These are phyloP conservation scores for Penicillium italicum DNA, from an alignment of 2,329 filamentous ascomycete genomes.

Conservation along the genomic window DNA sequence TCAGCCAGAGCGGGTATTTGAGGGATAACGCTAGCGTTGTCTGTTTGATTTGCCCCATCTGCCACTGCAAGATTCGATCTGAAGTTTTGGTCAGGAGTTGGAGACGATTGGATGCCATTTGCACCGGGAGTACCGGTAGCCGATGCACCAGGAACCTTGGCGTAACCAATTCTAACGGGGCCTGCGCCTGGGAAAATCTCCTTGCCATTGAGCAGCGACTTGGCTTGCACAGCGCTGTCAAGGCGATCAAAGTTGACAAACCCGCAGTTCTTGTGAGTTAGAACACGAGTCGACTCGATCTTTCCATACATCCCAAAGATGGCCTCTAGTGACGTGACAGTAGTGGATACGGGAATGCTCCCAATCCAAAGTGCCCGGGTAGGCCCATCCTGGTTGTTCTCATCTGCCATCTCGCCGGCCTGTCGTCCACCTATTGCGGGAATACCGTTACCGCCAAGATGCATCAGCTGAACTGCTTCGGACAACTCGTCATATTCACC, in stretches of 20 bases:
- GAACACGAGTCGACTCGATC: slow-evolving; percentile 84
- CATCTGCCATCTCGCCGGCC: slow-evolving; percentile 65
- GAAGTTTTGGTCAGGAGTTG: slow-evolving; percentile 79
- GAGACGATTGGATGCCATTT: slow-evolving; percentile 82
- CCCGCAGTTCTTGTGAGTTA: slow-evolving; percentile 98
- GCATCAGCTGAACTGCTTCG: slow-evolving; percentile 77
- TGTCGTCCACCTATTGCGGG: slow-evolving; percentile 62
- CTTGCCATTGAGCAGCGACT: slow-evolving; percentile 84
- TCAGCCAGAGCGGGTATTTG: slow-evolving; percentile 70
- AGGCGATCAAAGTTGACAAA: slow-evolving; percentile 96
- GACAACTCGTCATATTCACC: slow-evolving; percentile 76
- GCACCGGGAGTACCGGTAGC: slow-evolving; percentile 76
- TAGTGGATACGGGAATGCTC: slow-evolving; percentile 95
- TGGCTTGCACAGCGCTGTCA: slow-evolving; percentile 87
- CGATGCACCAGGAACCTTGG: slow-evolving; percentile 87
- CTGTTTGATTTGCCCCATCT: slow-evolving; percentile 31
- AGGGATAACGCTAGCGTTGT: slow-evolving; percentile 37
- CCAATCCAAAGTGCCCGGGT: slow-evolving; percentile 95
- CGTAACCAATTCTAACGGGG: slow-evolving; percentile 92
- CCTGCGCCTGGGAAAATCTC: slow-evolving; percentile 98
- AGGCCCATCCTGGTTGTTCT: slow-evolving; percentile 78
- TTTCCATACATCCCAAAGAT: slow-evolving; percentile 93
- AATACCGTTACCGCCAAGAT: slow-evolving; percentile 47
- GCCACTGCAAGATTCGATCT: slow-evolving; percentile 28
- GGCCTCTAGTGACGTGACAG: slow-evolving; percentile 86